Base-by-base conservation (phyloP, 2,329 filamentous ascomycete genomes). In the Fusarium sp. region DNA sequence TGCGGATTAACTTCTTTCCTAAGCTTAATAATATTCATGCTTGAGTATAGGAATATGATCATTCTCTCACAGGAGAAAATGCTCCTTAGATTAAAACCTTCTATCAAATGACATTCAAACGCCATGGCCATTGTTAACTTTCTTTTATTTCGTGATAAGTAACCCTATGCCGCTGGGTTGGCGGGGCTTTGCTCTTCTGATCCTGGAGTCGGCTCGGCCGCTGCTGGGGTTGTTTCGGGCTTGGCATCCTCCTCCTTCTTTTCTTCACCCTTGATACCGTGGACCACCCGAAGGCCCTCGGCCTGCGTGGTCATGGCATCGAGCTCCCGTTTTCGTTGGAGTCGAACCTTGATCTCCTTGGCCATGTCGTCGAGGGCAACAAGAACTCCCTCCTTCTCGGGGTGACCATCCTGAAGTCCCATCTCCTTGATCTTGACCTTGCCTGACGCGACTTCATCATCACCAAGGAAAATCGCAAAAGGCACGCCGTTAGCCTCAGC, bases 351-450 rank as follows among this genome's bases (percentile, higher is more conserved):
- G 44, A 94, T 84, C 80, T 93, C 91, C 15, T 82, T 79, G 5
- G 90, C 87, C 76, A 94, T 81, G 58, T 90, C 84, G 32, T 80
- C 81, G 69, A 92, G 84, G 56, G 90, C 84, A 24, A 98, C 88
- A 60, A 94, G 82, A 44, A 94, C 86, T 52, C 94, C 95, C 64
- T 97, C 92, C 84, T 98, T 97, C 80, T 97, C 93, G 0, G 94
- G 91, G 84, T 98, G 92, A 27, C 90, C 93, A 43, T 96, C 91
- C 6, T 87, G 86, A 59, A 97, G 84, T 47, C 94, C 84, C 80
- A 86, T 81, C 86, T 84, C 90, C 89, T 98, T 98, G 79, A 98
- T 87, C 82, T 92, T 93, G 72, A 97, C 91, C 79, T 97, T 91
- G 56, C 94, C 94, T 27, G 88, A 86, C 65, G 90, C 91, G 43